Evolutionary conservation across 75 land plant species (phyloP).

Genomic region (Larix kaempferi): DNA sequence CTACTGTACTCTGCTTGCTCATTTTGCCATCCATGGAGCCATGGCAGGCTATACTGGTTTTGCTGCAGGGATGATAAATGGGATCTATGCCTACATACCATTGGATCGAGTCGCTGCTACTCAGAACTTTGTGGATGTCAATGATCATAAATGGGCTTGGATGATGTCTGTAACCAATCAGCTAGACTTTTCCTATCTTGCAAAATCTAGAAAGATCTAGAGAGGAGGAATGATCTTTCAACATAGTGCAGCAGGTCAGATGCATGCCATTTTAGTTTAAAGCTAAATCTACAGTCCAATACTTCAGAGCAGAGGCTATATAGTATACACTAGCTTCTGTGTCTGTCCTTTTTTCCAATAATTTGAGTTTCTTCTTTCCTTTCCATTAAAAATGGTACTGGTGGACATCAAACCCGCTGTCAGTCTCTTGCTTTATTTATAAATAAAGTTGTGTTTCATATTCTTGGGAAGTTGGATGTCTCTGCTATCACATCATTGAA

Average conservation of each 20-base stretch:
- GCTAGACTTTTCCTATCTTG: slow-evolving; percentile 56
- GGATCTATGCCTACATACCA: slow-evolving; percentile 68
- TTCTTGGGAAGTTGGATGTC: no score
- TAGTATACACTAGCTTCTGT: background rate
- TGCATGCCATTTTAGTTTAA: background rate
- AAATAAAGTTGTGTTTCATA: no score
- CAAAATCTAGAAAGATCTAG: background rate
- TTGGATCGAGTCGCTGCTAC: slow-evolving; percentile 54
- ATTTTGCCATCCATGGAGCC: slow-evolving; percentile 77
- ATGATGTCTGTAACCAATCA: slow-evolving; percentile 75
- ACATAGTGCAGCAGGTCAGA: background rate
- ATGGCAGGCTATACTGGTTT: slow-evolving; percentile 87
- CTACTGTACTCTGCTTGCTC: slow-evolving; percentile 73
- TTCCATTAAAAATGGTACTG: no score
- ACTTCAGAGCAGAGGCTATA: background rate
- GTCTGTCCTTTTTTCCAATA: background rate
- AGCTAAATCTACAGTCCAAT: background rate
- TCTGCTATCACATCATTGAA: no score
- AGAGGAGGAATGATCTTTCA: background rate
- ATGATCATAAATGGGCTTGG: slow-evolving; percentile 84
- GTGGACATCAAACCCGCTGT: no score
- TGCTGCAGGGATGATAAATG: slow-evolving; percentile 67
- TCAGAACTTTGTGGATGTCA: slow-evolving; percentile 42
- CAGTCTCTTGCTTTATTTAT: no score
- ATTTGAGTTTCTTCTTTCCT: background rate